Evolutionary conservation across 495 filamentous ascomycete genomes (phyloP), one percentile per base, ranked within the genome.

Genomic region (Staphylotrichum tortipilum): DNA sequence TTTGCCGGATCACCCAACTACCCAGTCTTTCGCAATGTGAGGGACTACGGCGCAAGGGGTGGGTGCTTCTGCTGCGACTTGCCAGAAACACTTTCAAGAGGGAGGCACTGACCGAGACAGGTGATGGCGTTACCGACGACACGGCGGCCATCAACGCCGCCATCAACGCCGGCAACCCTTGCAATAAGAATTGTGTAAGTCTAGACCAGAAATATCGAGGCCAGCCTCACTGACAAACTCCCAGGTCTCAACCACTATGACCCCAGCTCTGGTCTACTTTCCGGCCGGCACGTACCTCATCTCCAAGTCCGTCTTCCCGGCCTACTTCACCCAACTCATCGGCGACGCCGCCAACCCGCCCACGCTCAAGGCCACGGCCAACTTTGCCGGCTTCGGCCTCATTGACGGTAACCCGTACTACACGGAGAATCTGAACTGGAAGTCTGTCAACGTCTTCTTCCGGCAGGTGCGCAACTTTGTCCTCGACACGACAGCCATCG

Each of bases 61-160:
- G 55, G 31, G 64, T 56, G 18, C 5, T 30, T 46, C 26, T 34
- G 15, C 10, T 29, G 15, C 9, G 15, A 18, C 35, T 15, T 7
- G 12, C 5, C 7, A n/a, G n/a, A 9, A 23, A 14, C 17, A 19
- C 9, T 7, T 28, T 2, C 7, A 26, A 14, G 28, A 38, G 44
- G 15, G 19, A 22, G 9, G 23, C 23, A 54, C 17, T 54, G 11
- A 26, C 5, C 6, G 14, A n/a, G 18, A 40, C 38, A 68, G 66
- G 69, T 47, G 72, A 73, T 54, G 70, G 70, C 21, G 51, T 58
- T 22, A 87, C 86, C 2, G 88, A 95, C 60, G 89, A 95, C 61
- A 90, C 88, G 3, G 80, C 63, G 30, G 88, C 89, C 0, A 94
- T 95, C 68, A 92, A 94, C 57, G 64, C 72, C 39, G 90, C 90